Conservation (phyloP, 345 rosid genomes). For the Corchorus capsularis region DNA sequence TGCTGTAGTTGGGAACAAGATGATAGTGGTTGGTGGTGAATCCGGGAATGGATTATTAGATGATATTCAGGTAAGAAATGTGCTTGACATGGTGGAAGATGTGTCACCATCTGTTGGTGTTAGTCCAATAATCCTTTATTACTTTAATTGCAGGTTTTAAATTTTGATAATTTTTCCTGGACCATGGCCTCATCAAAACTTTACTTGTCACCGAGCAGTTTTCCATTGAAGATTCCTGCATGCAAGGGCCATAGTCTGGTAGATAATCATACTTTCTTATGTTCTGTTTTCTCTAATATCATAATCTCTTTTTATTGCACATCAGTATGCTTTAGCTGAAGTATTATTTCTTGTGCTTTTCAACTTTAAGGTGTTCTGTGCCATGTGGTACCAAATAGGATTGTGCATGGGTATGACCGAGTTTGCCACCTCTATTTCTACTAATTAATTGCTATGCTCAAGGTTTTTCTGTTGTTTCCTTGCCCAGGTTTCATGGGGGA, state of each 20-base stretch:
- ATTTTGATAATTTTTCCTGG: conserved; percentile 84
- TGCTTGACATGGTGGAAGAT: not conserved
- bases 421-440: not conserved
- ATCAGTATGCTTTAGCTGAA: not conserved
- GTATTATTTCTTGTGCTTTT: not conserved
- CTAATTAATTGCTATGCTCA: conserved; percentile 18
- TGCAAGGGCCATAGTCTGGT: conserved; percentile 99
- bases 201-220: conserved; percentile 87
- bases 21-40: conserved; percentile 98
- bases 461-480: conserved; percentile 18
- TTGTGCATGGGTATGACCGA: not conserved
- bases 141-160: conserved; percentile 58
- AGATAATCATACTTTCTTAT: conserved; percentile 28
- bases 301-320: not conserved
- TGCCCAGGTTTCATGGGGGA: conserved; percentile 91
- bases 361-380: not conserved
- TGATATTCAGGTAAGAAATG: conserved; percentile 81
- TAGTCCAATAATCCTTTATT: not conserved
- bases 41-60: conserved; percentile 77
- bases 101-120: not conserved
- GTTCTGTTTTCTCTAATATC: not conserved
- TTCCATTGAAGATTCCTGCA: conserved; percentile 92
- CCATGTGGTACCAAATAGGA: not conserved
- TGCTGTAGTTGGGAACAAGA: conserved; percentile 83
- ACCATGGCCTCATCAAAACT: conserved; percentile 80